Evolutionary conservation across 371 early-diverging fungal genomes (phyloP).

Genomic region (Parasitella parasitica): DNA sequence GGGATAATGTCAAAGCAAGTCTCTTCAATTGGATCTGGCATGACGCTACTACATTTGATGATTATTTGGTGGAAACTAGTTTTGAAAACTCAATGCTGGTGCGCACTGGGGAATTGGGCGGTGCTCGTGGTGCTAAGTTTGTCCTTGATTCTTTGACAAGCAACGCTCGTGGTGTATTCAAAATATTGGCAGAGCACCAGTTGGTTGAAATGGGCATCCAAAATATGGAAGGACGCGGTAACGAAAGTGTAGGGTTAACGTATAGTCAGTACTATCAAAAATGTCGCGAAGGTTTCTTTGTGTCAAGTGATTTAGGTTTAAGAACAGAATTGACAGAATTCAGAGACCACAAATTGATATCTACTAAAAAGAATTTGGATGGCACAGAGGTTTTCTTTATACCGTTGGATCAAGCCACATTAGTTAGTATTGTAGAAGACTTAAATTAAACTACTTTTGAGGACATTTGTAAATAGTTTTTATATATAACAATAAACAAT

Average conservation of each 20-base stretch:
- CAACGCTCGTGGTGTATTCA: constrained; percentile 84
- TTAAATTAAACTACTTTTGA: constrained; percentile 28
- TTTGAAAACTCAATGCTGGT: constrained; percentile 78
- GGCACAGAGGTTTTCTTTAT: constrained; percentile 83
- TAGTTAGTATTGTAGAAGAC: constrained; percentile 62
- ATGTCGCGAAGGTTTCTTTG: constrained; percentile 82
- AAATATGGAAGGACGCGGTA: constrained; percentile 34
- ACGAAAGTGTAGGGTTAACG: constrained; percentile 56
- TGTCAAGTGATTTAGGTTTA: constrained; percentile 78
- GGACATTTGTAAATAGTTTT: not conserved
- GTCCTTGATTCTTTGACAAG: constrained; percentile 81
- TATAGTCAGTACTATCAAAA: constrained; percentile 64
- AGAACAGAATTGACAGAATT: constrained; percentile 89
- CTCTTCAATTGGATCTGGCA: constrained; percentile 88
- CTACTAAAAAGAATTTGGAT: constrained; percentile 61
- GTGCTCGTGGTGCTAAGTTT: constrained; percentile 72
- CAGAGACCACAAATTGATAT: constrained; percentile 86
- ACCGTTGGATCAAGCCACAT: constrained; percentile 66
- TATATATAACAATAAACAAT: not conserved
- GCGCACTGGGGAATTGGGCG: constrained; percentile 51
- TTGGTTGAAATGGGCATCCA: constrained; percentile 57
- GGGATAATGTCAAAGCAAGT: constrained; percentile 74
- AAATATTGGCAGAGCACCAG: constrained; percentile 71
- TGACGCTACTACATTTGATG: constrained; percentile 84
- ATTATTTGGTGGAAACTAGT: constrained; percentile 79